Evolutionary conservation across 192 early-diverging fungal species (phyloP).

Genomic region (Coemansia sp.): DNA sequence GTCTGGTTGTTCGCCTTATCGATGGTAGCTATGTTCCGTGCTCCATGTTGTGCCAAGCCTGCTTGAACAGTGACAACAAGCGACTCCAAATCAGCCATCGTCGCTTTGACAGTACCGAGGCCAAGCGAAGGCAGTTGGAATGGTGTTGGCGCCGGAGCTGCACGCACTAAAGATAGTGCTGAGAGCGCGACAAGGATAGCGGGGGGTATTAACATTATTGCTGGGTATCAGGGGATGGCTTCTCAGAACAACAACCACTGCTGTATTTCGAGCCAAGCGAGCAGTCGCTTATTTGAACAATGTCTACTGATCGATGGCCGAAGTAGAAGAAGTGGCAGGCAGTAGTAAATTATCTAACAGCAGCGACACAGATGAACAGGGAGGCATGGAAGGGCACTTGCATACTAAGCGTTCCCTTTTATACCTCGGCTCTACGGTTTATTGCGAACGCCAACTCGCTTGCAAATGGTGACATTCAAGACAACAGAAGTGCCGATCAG

Average conservation of each 20-base stretch:
- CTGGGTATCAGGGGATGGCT: neutral
- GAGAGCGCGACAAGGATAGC: neutral
- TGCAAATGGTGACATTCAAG: neutral
- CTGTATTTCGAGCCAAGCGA: neutral
- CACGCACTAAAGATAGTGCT: neutral
- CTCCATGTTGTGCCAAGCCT: neutral
- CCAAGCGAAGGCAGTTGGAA: neutral
- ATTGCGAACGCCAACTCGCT: neutral
- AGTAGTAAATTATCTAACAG: slow-evolving; percentile 2
- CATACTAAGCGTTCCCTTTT: neutral
- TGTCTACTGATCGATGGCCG: neutral
- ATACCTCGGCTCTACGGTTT: neutral
- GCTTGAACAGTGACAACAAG: neutral
- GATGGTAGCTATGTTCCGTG: neutral
- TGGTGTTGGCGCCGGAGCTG: neutral
- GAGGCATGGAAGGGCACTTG: neutral
- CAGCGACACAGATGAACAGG: neutral
- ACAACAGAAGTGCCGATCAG: neutral
- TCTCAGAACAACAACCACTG: neutral
- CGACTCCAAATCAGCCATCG: neutral
- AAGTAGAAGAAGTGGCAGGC: neutral
- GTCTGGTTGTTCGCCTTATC: neutral
- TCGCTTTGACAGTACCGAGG: neutral
- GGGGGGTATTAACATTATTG: neutral
- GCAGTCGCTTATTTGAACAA: neutral